Evolutionary conservation across 768 basidiomycete species (phyloP).

Genomic region (Mycena chlorophos): DNA sequence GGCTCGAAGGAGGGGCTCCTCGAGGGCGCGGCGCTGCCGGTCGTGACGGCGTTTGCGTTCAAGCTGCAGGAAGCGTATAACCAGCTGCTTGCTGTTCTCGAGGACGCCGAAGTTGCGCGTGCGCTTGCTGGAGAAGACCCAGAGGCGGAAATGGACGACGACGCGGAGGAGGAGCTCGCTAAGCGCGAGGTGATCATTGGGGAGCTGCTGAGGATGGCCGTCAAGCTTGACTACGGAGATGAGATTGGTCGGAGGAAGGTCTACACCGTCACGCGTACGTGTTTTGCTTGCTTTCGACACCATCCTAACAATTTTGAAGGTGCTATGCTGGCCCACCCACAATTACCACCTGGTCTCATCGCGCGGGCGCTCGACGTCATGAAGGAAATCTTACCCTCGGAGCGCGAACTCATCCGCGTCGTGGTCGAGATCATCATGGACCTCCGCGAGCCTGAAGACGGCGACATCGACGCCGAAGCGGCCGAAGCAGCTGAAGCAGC

Average conservation of each 20-base stretch:
- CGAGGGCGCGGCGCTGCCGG: slow-evolving; percentile 72
- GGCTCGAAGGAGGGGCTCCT: slow-evolving; percentile 63
- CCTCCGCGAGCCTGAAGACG: slow-evolving; percentile 51
- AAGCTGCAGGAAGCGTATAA: slow-evolving; percentile 82
- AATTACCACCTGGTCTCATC: slow-evolving; percentile 77
- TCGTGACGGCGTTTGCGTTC: slow-evolving; percentile 91
- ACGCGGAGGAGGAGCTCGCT: slow-evolving; percentile 57
- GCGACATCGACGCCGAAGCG: slow-evolving; percentile 28
- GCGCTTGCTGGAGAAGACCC: slow-evolving; percentile 34
- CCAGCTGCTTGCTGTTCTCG: slow-evolving; percentile 40
- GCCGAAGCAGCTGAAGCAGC: not conserved
- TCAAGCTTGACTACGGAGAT: slow-evolving; percentile 88
- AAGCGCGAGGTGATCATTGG: slow-evolving; percentile 74
- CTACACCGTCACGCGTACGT: slow-evolving; percentile 84
- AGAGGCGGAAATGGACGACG: slow-evolving; percentile 46
- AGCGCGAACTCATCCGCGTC: slow-evolving; percentile 84
- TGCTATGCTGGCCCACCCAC: slow-evolving; percentile 85
- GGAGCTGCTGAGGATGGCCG: slow-evolving; percentile 78
- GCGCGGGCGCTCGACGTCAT: slow-evolving; percentile 84
- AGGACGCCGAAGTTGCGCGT: slow-evolving; percentile 41
- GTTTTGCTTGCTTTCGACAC: not conserved
- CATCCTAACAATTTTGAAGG: slow-evolving; percentile 39
- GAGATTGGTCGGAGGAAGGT: slow-evolving; percentile 92
- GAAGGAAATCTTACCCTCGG: slow-evolving; percentile 75
- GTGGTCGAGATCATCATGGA: slow-evolving; percentile 86